These are phyloP conservation scores for Mucor piriformis DNA, from an alignment of 371 early-diverging fungal species.

Conservation along the genomic window DNA sequence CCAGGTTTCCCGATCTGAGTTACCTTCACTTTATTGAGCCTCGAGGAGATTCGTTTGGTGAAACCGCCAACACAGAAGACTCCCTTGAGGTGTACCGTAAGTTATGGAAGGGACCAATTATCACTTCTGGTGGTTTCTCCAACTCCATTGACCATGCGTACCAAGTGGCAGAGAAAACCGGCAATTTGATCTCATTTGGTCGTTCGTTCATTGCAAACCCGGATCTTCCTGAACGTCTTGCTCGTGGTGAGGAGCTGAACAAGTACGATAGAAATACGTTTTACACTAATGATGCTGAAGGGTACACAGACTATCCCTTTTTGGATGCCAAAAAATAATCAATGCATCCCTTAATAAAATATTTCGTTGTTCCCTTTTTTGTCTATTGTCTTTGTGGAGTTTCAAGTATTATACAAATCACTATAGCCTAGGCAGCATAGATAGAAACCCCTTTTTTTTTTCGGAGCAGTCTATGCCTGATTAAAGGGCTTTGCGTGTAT, in stretches of 20 bases:
- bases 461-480: no score
- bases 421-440: no score
- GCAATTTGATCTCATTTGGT: slow-evolving; percentile 28
- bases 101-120: slow-evolving; percentile 26
- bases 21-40: slow-evolving; percentile 28
- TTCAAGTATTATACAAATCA: no score
- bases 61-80: slow-evolving; percentile 3
- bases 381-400: no score
- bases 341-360: no score
- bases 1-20: slow-evolving; percentile 10
- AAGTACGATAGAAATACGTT: slow-evolving; percentile 25
- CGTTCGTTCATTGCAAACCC: slow-evolving; percentile 30
- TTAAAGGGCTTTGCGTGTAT: no score
- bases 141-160: slow-evolving; percentile 10
- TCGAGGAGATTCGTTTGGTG: neutral
- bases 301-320: slow-evolving; percentile 30
- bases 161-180: slow-evolving; percentile 12
- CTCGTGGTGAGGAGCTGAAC: slow-evolving; percentile 7
- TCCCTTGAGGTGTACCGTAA: slow-evolving; percentile 21
- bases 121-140: slow-evolving; percentile 20
- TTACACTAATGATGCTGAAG: slow-evolving; percentile 17
- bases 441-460: no score
- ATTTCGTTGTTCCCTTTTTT: no score
- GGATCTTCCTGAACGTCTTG: slow-evolving; percentile 24
- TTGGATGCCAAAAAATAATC: no score